Base-by-base conservation (phyloP, 2,329 filamentous ascomycete genomes). In the Aspergillus fructus region DNA sequence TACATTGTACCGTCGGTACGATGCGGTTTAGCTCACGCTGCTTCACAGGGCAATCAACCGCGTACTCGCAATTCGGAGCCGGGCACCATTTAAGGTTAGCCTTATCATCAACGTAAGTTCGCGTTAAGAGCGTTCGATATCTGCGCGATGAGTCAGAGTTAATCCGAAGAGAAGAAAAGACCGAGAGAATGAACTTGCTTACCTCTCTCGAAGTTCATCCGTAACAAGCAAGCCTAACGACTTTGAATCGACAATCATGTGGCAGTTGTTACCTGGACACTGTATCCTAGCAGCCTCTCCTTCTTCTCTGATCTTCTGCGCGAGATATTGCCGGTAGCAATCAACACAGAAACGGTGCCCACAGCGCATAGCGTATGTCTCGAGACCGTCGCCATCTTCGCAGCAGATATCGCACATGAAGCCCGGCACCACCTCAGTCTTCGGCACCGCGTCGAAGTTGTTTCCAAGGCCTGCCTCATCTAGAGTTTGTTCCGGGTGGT, bases 71-170 rank as follows among this genome's bases (percentile, higher is more conserved):
- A 73, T 99, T 93, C n/a, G 94, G 94, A 1, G 93, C 93, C 0
- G 94, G 94, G 73, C 94, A 99, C 94, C 94, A 99, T 74, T 96
- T 96, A 59, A 97, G 85, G 55, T 89, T 89, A 56, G 96, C 93
- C 76, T 92, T 96, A 75, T 99, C 93, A 74, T 99, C 94, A 59
- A 99, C 94, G 69, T 96, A 99, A 6, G 93, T 97, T 66, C 94
- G 84, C 69, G 90, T 96, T 34, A 99, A 86, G 15, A 99, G 83
- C 65, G 90, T 87, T 63, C 90, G 86, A 70, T 99, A 99, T 64
- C 92, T 85, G 62, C 37, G 58, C n/a, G 40, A 37, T 8, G 11
- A 15, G 11, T 41, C 56, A 55, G 42, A n/a, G 37, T 49, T 53
- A 40, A 59, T 5, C 17, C 23, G 3, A 52, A 13, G 33, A 23